These are phyloP conservation scores for Aspergillus wentii DNA, from an alignment of 495 filamentous ascomycete genomes.

Conservation along the genomic window DNA sequence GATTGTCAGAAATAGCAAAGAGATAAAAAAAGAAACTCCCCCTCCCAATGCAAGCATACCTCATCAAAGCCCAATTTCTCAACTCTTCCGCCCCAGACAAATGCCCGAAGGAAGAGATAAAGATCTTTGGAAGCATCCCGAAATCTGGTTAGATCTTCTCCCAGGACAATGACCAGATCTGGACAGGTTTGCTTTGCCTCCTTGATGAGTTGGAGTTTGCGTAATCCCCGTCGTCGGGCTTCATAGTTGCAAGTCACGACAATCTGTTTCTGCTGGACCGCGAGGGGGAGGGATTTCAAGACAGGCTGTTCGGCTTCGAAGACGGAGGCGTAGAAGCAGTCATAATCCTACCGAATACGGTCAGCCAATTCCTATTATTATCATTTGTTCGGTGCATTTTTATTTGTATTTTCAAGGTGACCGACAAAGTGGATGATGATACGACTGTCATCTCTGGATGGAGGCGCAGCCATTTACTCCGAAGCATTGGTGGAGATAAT, in stretches of 20 bases:
- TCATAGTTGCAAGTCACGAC: conserved; percentile 95
- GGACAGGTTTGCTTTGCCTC: conserved; percentile 80
- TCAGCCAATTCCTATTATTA: too few relatives aligned
- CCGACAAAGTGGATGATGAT: conserved; percentile 80
- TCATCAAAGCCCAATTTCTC: conserved; percentile 89
- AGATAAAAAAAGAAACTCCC: background rate
- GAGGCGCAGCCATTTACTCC: conserved; percentile 33
- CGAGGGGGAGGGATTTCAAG: conserved; percentile 66
- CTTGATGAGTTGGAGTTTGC: conserved; percentile 76
- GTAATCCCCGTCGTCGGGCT: conserved; percentile 68
- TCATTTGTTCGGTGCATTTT: too few relatives aligned
- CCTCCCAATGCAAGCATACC: conserved; percentile 25
- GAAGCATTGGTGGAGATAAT: too few relatives aligned
- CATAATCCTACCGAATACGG: conserved; percentile 88
- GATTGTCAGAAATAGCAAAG: conserved; percentile 5
- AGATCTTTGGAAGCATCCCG: conserved; percentile 79
- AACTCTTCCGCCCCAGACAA: conserved; percentile 68
- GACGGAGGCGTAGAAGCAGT: conserved; percentile 92
- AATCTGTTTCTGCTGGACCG: conserved; percentile 82
- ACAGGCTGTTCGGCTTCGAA: conserved; percentile 75
- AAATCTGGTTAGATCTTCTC: conserved; percentile 83
- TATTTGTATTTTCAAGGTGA: too few relatives aligned
- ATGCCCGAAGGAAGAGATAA: conserved; percentile 61
- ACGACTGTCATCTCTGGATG: conserved; percentile 55
- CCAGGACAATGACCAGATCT: conserved; percentile 77